A percentile compares a stretch with the other conserved stretches of the same genome.
Conservation (phyloP, 768 basidiomycete species). For the Leccinum disarticulatum region DNA sequence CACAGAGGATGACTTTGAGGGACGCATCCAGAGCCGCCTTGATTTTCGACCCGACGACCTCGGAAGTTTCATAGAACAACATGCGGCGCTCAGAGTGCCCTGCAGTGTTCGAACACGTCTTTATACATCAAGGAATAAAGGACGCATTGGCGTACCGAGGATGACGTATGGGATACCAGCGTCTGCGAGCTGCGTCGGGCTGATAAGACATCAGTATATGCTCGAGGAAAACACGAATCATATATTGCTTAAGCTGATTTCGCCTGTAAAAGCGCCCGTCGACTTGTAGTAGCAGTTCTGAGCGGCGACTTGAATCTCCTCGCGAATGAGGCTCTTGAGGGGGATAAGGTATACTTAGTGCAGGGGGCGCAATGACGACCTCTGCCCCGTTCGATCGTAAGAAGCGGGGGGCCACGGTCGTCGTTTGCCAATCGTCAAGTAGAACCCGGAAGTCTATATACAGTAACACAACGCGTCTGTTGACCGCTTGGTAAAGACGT, state of each 20-base stretch:
- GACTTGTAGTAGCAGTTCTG: slow-evolving; percentile 89
- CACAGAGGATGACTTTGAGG: slow-evolving; percentile 91
- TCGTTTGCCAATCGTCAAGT: slow-evolving; percentile 28
- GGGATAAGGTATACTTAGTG: slow-evolving; percentile 86
- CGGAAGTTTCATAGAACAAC: slow-evolving; percentile 86
- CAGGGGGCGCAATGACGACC: slow-evolving; percentile 90
- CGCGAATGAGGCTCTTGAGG: slow-evolving; percentile 57
- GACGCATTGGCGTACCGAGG: slow-evolving; percentile 54
- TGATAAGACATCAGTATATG: slow-evolving; percentile 29
- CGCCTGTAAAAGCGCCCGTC: slow-evolving; percentile 93
- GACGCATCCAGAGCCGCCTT: slow-evolving; percentile 73
- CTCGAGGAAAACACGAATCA: background rate
- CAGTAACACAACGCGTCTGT: slow-evolving; percentile 16
- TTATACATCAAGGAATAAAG: background rate
- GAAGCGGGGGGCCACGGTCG: slow-evolving; percentile 23
- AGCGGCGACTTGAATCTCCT: slow-evolving; percentile 78
- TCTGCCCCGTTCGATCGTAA: slow-evolving; percentile 47
- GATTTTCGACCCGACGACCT: slow-evolving; percentile 82
- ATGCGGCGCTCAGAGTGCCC: slow-evolving; percentile 97
- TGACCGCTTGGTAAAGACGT: slow-evolving; percentile 32
- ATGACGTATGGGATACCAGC: slow-evolving; percentile 90
- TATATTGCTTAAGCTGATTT: slow-evolving; percentile 68
- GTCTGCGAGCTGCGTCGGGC: slow-evolving; percentile 82
- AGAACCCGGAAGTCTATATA: slow-evolving; percentile 27
- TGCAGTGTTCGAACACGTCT: slow-evolving; percentile 21